Evolutionary conservation across 2,329 filamentous ascomycete species (phyloP), one percentile per base, ranked within the genome.

Genomic region (Trichoderma lentiforme): DNA sequence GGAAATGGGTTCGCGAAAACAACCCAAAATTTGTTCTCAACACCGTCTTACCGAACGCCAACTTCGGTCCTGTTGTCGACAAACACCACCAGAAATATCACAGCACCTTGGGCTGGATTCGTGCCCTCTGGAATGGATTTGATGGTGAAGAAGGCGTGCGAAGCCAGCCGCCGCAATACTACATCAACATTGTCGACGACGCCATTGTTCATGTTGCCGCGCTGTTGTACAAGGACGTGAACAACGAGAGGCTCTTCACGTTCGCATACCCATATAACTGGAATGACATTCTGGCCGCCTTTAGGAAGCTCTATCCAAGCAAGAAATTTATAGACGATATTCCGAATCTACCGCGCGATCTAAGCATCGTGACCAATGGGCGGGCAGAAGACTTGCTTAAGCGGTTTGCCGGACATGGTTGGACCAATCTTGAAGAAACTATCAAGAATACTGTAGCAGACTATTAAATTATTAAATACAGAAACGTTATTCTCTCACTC

Each of bases 1-100:
- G 83, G 83, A 79, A 81, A 26, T 84, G 79, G 11, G 60, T 76
- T 4, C 28, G 74, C 9, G 73, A 78, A 11, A 75, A 79, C 39
- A 79, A 77, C 4, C 79, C 79, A 0, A 73, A 72, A 0, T 75
- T 81, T 9, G 73, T 76, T 0, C 73, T 78, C 2, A 81, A 79
- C 34, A 76, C 76, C 73, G 77, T 82, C 0, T 65, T 81, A 2
- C 79, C 80, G 0, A 77, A 77, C 30, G 70, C 74, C 24, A 81
- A 78, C 63, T 74, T 78, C 11, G 80, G 80, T 0, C 71, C 39
- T 2, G 70, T 73, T 0, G 56, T 81, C 0, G 75, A 78, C n/a
- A 34, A 65, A 39, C 34, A 62, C 32, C 58, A 61, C 34, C 58
- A 61, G 12, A n/a, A 60, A 0, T 14, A 81, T 76, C 36, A 32